These are phyloP conservation scores for Magnolia kwangsiensis DNA, from an alignment of 164 flowering plant species.

Conservation along the genomic window DNA sequence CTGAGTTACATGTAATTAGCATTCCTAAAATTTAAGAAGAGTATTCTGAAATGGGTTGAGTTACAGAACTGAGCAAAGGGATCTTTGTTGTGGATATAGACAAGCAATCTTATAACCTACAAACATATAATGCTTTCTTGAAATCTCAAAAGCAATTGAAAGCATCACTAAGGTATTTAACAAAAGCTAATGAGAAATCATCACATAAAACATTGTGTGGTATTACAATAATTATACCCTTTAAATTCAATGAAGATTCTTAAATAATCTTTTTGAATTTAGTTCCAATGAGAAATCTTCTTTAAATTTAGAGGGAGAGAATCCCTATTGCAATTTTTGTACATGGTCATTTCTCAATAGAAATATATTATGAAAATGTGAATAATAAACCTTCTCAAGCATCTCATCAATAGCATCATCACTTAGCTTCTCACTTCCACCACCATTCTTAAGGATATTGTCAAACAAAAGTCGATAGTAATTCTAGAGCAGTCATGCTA, in stretches of 20 bases:
- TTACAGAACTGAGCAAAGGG: neutral
- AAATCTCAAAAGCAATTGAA: neutral
- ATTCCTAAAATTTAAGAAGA: neutral
- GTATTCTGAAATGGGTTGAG: neutral
- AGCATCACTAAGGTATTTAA: neutral
- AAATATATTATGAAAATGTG: too few species aligned
- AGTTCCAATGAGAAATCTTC: too few species aligned
- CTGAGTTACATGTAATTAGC: neutral
- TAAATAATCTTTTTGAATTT: too few species aligned
- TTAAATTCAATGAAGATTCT: too few species aligned
- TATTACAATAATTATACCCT: too few species aligned
- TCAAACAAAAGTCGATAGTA: neutral
- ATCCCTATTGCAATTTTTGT: neutral
- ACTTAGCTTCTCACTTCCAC: slow-evolving; percentile 1
- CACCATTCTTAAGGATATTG: neutral
- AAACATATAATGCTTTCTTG: neutral
- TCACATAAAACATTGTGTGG: neutral
- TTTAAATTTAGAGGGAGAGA: too few species aligned
- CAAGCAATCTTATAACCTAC: neutral
- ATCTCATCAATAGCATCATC: too few species aligned
- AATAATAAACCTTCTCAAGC: too few species aligned
- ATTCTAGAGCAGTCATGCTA: slow-evolving; percentile 38
- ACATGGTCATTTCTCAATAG: too few species aligned
- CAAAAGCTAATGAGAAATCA: neutral
- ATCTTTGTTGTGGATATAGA: neutral